Percentiles rank a stretch among this genome's conserved stretches.
These are phyloP conservation scores for Diaporthe vaccinii DNA, from an alignment of 2,329 filamentous ascomycete genomes.

Conservation along the genomic window DNA sequence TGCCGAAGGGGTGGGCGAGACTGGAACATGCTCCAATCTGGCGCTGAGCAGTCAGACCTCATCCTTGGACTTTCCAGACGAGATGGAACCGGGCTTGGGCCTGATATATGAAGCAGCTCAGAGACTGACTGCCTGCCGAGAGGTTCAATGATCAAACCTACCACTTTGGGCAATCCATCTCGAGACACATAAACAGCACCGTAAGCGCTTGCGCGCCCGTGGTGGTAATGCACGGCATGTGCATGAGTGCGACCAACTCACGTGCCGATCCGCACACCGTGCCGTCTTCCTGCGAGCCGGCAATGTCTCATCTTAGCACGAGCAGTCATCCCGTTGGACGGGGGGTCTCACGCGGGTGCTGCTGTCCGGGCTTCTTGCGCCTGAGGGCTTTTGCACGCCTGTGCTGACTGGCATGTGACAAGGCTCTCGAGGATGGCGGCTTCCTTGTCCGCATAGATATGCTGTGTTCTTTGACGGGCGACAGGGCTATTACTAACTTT, in stretches of 20 bases:
- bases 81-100: background rate
- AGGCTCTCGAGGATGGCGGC: background rate
- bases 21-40: background rate
- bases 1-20: conserved; percentile 4
- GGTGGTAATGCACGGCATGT: background rate
- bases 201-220: conserved; percentile 1
- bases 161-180: background rate
- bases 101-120: background rate
- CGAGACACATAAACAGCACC: background rate
- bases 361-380: background rate
- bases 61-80: background rate
- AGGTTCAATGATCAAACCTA: background rate
- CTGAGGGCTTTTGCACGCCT: background rate
- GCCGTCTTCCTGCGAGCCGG: background rate
- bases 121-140: background rate
- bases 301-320: conserved; percentile 17
- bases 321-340: background rate
- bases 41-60: background rate
- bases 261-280: background rate
- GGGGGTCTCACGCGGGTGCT: background rate
- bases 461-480: background rate
- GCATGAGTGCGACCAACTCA: conserved; percentile 10
- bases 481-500: background rate
- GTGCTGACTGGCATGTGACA: conserved; percentile 4
- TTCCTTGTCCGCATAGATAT: background rate